Evolutionary conservation across 2,329 filamentous ascomycete species (phyloP), one percentile per base, ranked within the genome.

Genomic region (Alternaria sp.): DNA sequence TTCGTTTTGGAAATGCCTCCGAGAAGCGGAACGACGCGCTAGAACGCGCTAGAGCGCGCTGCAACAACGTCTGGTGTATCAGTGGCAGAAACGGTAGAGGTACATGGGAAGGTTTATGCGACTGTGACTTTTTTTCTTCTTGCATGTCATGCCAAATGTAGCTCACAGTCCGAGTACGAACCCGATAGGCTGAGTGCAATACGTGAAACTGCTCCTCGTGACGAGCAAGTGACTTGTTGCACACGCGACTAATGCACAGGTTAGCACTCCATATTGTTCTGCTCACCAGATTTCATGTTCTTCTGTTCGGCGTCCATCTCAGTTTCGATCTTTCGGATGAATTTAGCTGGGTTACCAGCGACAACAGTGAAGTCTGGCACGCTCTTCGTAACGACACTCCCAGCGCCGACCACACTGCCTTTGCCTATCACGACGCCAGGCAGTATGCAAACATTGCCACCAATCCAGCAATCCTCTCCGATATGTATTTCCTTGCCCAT

Each of bases 321-420:
- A 3, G 75, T 78, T 61, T 75, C 71, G n/a, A 79, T 64, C 59
- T 78, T 78, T 12, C 71, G 68, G 93, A 79, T 91, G 16, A 90
- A 77, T 50, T 82, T 84, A 11, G 89, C 90, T 38, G 90, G 90
- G 68, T 91, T 92, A 0, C 90, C 90, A 18, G 83, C 89, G 1
- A 88, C 88, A 12, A 89, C 83, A 9, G 84, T 84, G 64, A 87
- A 89, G 92, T 80, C 84, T 7, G 87, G 85, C 18, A 92, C 86
- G 74, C 88, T 84, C 81, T 91, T 96, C 3, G 92, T 96, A 25
- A 97, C 93, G 3, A 96, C 91, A 75, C 90, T 93, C 0, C 91
- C 92, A 3, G 93, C 93, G 2, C 92, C 93, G 60, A 97, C 85
- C 0, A 90, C 91, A 9, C 82, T 84, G 0, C 93, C 92, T 62